A percentile compares a stretch with the other conserved stretches of the same genome.
These are phyloP conservation scores for Trypanosomatidae sp. DNA, from an alignment of 208 protist genomes.

Conservation along the genomic window DNA sequence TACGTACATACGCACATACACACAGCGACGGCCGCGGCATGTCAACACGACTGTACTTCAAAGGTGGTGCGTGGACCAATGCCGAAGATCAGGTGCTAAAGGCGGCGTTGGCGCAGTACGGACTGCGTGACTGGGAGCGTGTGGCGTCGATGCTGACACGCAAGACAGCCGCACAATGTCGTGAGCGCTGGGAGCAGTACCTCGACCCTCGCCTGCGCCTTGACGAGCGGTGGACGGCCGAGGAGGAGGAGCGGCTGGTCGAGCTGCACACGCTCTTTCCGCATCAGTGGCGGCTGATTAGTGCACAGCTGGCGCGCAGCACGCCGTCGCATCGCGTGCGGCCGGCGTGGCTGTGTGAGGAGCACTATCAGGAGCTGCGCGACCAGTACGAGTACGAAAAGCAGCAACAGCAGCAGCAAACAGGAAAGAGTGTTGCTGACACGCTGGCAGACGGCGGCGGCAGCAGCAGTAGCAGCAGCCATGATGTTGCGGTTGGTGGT, in stretches of 20 bases:
- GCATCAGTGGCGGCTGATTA: constrained; percentile 98
- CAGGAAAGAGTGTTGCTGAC: not conserved
- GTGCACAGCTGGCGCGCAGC: constrained; percentile 58
- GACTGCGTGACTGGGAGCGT: constrained; percentile 97
- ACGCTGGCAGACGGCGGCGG: not conserved
- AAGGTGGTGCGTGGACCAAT: constrained; percentile 99
- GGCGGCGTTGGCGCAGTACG: constrained; percentile 99
- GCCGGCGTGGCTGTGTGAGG: constrained; percentile 96
- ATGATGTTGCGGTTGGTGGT: not conserved
- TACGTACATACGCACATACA: constrained; percentile 1
- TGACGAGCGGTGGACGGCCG: constrained; percentile 97
- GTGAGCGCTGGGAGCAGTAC: constrained; percentile 98
- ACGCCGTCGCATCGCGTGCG: constrained; percentile 84
- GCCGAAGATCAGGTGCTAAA: constrained; percentile 99
- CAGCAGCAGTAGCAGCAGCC: constrained; percentile 9
- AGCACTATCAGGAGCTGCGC: constrained; percentile 97
- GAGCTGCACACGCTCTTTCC: constrained; percentile 98
- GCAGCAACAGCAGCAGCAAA: constrained; percentile 17
- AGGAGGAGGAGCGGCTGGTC: constrained; percentile 99
- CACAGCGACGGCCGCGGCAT: too few relatives aligned
- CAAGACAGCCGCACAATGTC: constrained; percentile 99
- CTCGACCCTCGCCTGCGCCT: constrained; percentile 98
- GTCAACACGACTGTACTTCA: constrained; percentile 79
- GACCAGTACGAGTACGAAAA: constrained; percentile 77
- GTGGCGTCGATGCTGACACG: constrained; percentile 97